Evolutionary conservation across 768 basidiomycete species (phyloP), one percentile per base, ranked within the genome.

Genomic region (Boletus eberwhitei): DNA sequence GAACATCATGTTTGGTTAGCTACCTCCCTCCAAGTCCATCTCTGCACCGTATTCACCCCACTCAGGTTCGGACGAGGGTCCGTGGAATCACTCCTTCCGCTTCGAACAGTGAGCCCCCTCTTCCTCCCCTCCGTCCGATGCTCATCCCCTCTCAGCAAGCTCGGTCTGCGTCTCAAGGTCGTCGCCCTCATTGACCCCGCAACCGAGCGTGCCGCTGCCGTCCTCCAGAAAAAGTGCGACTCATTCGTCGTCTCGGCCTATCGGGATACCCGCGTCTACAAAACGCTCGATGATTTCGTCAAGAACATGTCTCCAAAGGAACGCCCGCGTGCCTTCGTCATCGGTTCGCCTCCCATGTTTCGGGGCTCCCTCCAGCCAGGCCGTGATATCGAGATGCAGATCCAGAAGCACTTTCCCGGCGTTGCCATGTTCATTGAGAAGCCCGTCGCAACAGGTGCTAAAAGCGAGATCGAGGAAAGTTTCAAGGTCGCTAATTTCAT

Each of bases 201-300:
- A 24, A 78, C 84, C 53, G 87, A 90, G 40, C 91, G 93, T 57
- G 91, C 93, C 21, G 76, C 79, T 16, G 76, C 85, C 22, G 87
- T 88, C 34, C 85, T 99, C 57, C 80, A 87, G 68, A 88, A 90
- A 76, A 98, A 98, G 79, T 84, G 91, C 67, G 88, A 88, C 65
- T 90, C 90, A 14, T 94, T 95, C 79, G 94, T 97, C 73, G 82
- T 88, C 55, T 90, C 90, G 36, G 94, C 96, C 16, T 99, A 99
- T 75, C 82, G 88, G 64, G 81, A 91, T 66, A 97, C 96, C 17
- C 84, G 85, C 62, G 82, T 86, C 55, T 95, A 84, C 81, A 85
- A 86, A 69, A 86, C 86, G 4, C 81, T 97, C 55, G 89, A 91
- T 19, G 94, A 94, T 58, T 95, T 92, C 72, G 77, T 86, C 62